Evolutionary conservation across 208 protist genomes (phyloP).

Genomic region (Crithidia expoeki): DNA sequence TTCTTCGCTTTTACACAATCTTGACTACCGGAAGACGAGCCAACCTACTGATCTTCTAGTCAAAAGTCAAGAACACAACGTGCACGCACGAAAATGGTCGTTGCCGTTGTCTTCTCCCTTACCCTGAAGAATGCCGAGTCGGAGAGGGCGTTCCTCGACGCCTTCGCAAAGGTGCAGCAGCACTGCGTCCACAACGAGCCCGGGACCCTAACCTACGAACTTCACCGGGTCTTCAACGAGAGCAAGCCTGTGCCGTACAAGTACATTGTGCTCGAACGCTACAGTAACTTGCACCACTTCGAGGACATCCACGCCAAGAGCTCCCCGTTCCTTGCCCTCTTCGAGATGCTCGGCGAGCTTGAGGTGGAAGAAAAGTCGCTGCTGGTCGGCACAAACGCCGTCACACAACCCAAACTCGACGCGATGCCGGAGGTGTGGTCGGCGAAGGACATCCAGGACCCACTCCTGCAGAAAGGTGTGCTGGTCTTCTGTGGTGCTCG

Average conservation of each 20-base stretch:
- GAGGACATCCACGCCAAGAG: constrained; percentile 59
- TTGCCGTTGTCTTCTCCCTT: constrained; percentile 53
- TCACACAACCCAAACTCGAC: constrained; percentile 18
- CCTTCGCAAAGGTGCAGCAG: constrained; percentile 51
- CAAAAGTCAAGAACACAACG: constrained; percentile 5
- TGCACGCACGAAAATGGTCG: constrained; percentile 50
- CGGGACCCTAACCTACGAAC: constrained; percentile 71
- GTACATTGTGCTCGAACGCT: constrained; percentile 68
- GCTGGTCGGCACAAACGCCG: constrained; percentile 15
- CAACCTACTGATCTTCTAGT: no score
- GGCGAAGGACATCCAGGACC: constrained; percentile 19
- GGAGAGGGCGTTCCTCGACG: constrained; percentile 41
- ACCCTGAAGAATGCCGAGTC: constrained; percentile 42
- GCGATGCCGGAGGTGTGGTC: constrained; percentile 26
- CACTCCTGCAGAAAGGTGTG: constrained; percentile 59
- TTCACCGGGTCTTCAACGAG: constrained; percentile 54
- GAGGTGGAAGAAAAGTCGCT: constrained; percentile 37
- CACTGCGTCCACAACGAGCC: constrained; percentile 56
- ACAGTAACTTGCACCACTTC: constrained; percentile 39
- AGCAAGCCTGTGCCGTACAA: constrained; percentile 33
- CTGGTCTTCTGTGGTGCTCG: constrained; percentile 77
- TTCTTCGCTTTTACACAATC: no score
- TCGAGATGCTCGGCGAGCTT: constrained; percentile 33
- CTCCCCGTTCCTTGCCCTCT: constrained; percentile 35
- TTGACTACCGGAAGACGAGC: no score